Evolutionary conservation across 176 grass and related monocot species (phyloP).

Genomic region (Coix lacrymajobi): DNA sequence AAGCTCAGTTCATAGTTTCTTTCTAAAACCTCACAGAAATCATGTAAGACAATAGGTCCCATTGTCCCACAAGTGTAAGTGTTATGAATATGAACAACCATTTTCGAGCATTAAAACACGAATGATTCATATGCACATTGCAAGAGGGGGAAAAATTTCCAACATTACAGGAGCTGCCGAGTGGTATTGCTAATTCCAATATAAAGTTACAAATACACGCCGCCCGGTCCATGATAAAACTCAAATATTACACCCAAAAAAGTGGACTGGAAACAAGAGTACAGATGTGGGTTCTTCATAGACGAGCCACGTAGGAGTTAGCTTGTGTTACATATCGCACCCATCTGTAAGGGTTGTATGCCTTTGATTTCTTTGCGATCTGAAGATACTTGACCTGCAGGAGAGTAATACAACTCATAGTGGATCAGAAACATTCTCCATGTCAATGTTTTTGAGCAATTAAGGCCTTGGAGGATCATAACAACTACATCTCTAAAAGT

Average conservation of each 20-base stretch:
- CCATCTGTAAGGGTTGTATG: conserved; percentile 94
- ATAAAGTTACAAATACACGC: conserved; percentile 33
- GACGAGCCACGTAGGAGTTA: conserved; percentile 84
- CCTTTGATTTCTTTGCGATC: conserved; percentile 94
- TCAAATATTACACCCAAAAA: not conserved
- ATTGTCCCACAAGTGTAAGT: too few species aligned
- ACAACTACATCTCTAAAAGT: not conserved
- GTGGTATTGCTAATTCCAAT: conserved; percentile 6
- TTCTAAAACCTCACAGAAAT: not conserved
- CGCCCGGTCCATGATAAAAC: conserved; percentile 1
- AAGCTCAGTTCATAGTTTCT: too few species aligned
- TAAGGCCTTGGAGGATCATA: conserved; percentile 1
- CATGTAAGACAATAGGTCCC: not conserved
- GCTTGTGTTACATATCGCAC: conserved; percentile 96
- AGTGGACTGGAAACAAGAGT: conserved; percentile 14
- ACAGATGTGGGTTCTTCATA: conserved; percentile 39
- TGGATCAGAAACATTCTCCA: not conserved
- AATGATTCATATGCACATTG: not conserved
- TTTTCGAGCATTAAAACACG: not conserved
- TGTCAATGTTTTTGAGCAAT: not conserved
- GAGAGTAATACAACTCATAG: not conserved
- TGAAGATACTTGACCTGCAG: too few species aligned
- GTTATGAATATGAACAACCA: conserved; percentile 20
- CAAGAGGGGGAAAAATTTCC: not conserved
- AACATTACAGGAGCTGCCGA: conserved; percentile 14